Percentiles rank a stretch among this genome's conserved stretches.
Evolutionary conservation across 2,329 filamentous ascomycete species (phyloP).

Genomic region (Fusarium globosum): DNA sequence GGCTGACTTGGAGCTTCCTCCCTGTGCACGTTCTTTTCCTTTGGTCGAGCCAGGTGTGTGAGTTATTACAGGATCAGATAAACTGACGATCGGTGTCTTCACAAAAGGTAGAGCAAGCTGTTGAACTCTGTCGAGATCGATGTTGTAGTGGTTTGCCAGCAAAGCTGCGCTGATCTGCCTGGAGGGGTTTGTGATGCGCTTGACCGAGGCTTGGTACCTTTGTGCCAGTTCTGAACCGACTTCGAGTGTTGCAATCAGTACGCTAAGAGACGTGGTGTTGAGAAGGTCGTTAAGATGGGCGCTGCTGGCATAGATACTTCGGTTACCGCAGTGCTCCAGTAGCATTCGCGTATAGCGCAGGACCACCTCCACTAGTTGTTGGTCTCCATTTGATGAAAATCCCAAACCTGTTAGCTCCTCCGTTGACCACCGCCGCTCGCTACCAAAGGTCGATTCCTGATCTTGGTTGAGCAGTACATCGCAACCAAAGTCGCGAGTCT

Average conservation of each 20-base stretch:
- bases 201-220: conserved; percentile 89
- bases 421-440: conserved; percentile 58
- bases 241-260: conserved; percentile 82
- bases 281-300: conserved; percentile 88
- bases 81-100: conserved; percentile 71
- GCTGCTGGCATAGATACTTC: conserved; percentile 96
- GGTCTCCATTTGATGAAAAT: conserved; percentile 80
- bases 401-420: conserved; percentile 67
- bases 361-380: conserved; percentile 80
- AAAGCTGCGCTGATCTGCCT: conserved; percentile 77
- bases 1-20: conserved; percentile 58
- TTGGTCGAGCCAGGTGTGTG: conserved; percentile 71
- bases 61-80: conserved; percentile 63
- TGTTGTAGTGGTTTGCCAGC: conserved; percentile 85
- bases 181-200: conserved; percentile 74
- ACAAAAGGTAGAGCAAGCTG: conserved; percentile 85
- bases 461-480: conserved; percentile 71
- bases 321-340: conserved; percentile 94
- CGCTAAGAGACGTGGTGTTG: conserved; percentile 83
- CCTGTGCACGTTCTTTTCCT: conserved; percentile 75
- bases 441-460: conserved; percentile 62
- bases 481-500: conserved; percentile 78
- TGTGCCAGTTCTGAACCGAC: conserved; percentile 89
- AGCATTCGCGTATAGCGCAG: conserved; percentile 88
- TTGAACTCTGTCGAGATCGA: conserved; percentile 82